Base-by-base conservation (phyloP, 2,329 filamentous ascomycete genomes). In the Nemania sp. region DNA sequence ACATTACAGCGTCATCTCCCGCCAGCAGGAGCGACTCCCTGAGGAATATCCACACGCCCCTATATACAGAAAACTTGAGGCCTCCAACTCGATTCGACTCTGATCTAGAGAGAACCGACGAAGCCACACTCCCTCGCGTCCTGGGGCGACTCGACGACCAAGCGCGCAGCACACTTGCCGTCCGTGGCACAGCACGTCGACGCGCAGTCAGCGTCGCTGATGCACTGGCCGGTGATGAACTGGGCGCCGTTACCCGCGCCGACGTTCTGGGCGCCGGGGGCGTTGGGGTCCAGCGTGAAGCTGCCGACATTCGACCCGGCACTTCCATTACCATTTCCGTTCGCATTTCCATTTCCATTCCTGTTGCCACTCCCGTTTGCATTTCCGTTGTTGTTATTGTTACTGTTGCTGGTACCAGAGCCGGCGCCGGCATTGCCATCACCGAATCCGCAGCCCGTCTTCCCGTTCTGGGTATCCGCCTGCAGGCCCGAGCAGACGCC, bases 211-310 rank as follows among this genome's bases (percentile, higher is more conserved):
- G 66, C 66, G 43, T 69, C 66, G 45, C 57, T 63, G 2, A 61
- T 46, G 49, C 67, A 70, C 54, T 62, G 60, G 3, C 65, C 66
- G 2, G 65, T 68, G 52, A 70, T 70, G 57, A 69, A 69, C 52
- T 70, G 66, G 2, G 40, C 41, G 9, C 60, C 65, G 23, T 61
- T 46, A 3, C 50, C 61, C 12, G 56, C 54, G 28, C 66, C 66
- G 4, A 67, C 64, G 43, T 67, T 66, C 50, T 61, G 46, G 14
- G 52, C 42, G 7, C 68, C 68, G 2, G 64, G 44, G 15, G 56
- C 49, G 19, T 40, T 52, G 28, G 56, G 17, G 41, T 61, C 40
- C 7, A 56, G 30, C 0, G 46, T 26, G 2, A 45, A 49, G 0
- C 40, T 52, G 2, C 48, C 37, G n/a, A n/a, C 20, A n/a, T 15